A percentile compares a stretch with the other conserved stretches of the same genome.
These are phyloP conservation scores for Parascedosporium putredinis DNA, from an alignment of 2,329 filamentous ascomycete species.

Conservation along the genomic window DNA sequence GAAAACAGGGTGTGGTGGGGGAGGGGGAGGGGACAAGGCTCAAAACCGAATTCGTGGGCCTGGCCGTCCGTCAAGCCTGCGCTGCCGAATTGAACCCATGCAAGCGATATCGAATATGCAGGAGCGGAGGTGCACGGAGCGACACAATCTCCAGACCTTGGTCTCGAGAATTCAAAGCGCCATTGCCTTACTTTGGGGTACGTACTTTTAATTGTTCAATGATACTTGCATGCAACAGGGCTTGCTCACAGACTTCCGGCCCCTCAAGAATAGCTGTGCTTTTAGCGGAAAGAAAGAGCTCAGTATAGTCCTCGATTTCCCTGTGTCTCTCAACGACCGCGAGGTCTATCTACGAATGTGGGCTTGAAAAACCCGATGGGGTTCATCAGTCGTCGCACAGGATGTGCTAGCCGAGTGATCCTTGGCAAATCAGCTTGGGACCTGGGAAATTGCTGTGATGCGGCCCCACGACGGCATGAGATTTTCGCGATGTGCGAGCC, in stretches of 20 bases:
- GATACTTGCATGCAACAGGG: too few relatives aligned
- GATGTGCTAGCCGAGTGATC: not conserved
- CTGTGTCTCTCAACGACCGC: too few relatives aligned
- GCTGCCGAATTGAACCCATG: not conserved
- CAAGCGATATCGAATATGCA: not conserved
- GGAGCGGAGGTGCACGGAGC: not conserved
- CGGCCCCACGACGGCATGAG: not conserved
- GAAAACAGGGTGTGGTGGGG: not conserved
- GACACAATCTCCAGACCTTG: too few relatives aligned
- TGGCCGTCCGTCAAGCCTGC: not conserved
- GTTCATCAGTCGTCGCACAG: not conserved
- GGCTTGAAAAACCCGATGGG: too few relatives aligned
- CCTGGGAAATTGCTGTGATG: conserved; percentile 2
- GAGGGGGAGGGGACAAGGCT: not conserved
- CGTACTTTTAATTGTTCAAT: too few relatives aligned
- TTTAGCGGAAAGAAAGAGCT: too few relatives aligned
- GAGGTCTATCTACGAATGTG: too few relatives aligned
- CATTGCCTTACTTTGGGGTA: too few relatives aligned
- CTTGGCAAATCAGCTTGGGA: not conserved
- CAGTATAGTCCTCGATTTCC: too few relatives aligned
- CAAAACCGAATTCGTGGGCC: not conserved
- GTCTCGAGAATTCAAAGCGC: not conserved
- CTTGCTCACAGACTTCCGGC: too few relatives aligned
- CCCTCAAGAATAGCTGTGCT: too few relatives aligned
- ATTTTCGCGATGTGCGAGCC: conserved; percentile 1